Conservation (phyloP, 2,329 filamentous ascomycete genomes). For the Pestalotiopsis sp. region DNA sequence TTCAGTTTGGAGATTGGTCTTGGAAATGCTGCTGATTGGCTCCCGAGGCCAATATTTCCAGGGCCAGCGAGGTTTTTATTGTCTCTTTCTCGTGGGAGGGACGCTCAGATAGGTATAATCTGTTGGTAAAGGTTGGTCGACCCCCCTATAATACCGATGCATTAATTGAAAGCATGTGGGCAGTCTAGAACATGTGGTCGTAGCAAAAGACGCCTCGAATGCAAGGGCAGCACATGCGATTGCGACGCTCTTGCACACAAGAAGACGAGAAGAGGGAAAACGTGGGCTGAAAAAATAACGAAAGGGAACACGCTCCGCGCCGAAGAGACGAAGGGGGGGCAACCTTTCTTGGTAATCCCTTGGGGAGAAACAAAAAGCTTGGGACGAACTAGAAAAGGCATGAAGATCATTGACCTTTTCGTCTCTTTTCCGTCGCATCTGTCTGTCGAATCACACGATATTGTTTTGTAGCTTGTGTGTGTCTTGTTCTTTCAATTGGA, state of each 20-base stretch:
- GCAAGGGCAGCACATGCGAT: not conserved
- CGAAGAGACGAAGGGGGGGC: not conserved
- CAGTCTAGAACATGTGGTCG: constrained; percentile 5
- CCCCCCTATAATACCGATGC: not conserved
- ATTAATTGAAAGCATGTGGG: constrained; percentile 12
- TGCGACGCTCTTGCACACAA: not conserved
- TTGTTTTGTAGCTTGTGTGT: not conserved
- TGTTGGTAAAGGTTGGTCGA: not conserved
- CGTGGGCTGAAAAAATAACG: not conserved
- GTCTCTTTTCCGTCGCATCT: not conserved
- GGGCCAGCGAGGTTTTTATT: not conserved
- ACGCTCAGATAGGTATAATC: not conserved
- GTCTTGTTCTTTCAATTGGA: not conserved
- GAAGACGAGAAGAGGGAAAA: not conserved
- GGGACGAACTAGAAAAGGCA: constrained; percentile 6
- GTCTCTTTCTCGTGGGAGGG: not conserved
- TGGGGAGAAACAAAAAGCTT: not conserved
- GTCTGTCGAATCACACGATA: not conserved
- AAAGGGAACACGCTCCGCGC: not conserved
- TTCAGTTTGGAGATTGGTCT: not conserved
- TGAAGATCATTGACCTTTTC: constrained; percentile 6
- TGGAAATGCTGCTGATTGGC: not conserved
- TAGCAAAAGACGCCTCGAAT: not conserved
- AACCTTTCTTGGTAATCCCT: not conserved
- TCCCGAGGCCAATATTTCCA: not conserved